phyloP scores from a whole-genome alignment of 2,329 filamentous ascomycete species.

The Exophiala sp. region DNA sequence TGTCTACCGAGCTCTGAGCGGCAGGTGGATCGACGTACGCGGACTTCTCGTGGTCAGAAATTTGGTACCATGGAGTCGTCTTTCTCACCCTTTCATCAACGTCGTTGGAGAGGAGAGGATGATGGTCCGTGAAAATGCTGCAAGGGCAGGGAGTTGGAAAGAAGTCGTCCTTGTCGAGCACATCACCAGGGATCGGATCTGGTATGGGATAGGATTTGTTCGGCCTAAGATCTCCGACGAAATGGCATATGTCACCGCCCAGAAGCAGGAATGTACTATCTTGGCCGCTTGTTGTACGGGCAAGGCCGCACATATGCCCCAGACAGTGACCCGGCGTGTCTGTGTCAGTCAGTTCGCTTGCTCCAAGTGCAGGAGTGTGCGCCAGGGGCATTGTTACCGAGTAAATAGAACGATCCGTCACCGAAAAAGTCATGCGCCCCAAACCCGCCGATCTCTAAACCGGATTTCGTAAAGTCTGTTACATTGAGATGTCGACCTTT shows the following conservation, averaged over 20 bases:
- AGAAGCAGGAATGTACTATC: constrained; percentile 32
- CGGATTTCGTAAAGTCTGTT: constrained; percentile 11
- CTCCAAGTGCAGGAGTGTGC: neutral
- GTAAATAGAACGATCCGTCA: constrained; percentile 42
- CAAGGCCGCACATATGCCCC: constrained; percentile 50
- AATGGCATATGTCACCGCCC: constrained; percentile 50
- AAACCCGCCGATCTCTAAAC: constrained; percentile 37
- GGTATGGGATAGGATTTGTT: constrained; percentile 30
- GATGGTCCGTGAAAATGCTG: constrained; percentile 27
- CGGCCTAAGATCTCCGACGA: constrained; percentile 35
- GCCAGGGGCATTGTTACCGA: constrained; percentile 33
- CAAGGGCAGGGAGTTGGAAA: constrained; percentile 27
- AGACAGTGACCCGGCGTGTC: constrained; percentile 46
- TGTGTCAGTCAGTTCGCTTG: neutral
- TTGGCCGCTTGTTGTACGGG: constrained; percentile 41
- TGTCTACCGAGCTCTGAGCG: constrained; percentile 29
- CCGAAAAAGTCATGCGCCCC: constrained; percentile 41
- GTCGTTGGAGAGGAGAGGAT: constrained; percentile 17
- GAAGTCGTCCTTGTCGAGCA: constrained; percentile 11
- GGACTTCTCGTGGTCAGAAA: constrained; percentile 9
- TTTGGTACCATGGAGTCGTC: constrained; percentile 29
- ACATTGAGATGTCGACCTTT: constrained; percentile 28
- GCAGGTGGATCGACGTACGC: constrained; percentile 25
- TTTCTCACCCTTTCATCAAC: constrained; percentile 10
- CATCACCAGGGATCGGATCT: constrained; percentile 1